Evolutionary conservation across 140 eudicot species (phyloP).

Genomic region (Stevia rebaudiana): DNA sequence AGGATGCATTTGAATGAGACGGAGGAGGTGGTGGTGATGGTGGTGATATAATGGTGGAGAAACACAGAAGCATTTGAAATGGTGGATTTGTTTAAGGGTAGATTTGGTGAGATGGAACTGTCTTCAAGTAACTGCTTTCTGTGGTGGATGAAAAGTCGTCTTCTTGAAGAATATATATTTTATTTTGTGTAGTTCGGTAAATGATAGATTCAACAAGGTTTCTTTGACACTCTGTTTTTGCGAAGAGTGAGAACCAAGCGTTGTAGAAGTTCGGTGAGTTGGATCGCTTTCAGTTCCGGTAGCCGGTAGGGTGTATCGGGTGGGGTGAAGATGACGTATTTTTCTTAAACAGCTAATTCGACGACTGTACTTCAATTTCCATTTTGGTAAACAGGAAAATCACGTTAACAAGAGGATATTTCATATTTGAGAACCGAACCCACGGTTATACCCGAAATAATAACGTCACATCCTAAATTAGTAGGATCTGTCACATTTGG

Average conservation of each 20-base stretch:
- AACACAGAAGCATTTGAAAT: conserved; percentile 18
- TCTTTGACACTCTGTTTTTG: conserved; percentile 13
- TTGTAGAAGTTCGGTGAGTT: conserved; percentile 24
- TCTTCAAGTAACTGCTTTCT: conserved; percentile 46
- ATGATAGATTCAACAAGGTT: conserved; percentile 29
- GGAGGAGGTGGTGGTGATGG: background rate
- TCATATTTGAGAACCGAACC: too few relatives aligned
- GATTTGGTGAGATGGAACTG: conserved; percentile 74
- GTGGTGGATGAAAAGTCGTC: conserved; percentile 53
- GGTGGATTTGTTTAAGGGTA: conserved; percentile 17
- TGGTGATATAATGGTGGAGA: conserved; percentile 15
- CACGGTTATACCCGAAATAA: too few relatives aligned
- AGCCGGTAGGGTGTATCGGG: background rate
- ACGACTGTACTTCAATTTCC: background rate
- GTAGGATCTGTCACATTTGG: too few relatives aligned
- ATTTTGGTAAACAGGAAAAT: too few relatives aligned
- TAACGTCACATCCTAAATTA: too few relatives aligned
- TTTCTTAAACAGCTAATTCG: conserved; percentile 5
- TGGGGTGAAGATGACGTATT: conserved; percentile 10
- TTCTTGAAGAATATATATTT: conserved; percentile 25
- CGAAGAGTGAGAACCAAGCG: conserved; percentile 46
- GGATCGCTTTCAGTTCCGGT: conserved; percentile 38
- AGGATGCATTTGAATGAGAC: conserved; percentile 59
- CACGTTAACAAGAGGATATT: too few relatives aligned
- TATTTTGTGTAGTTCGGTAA: conserved; percentile 13